phyloP scores from a whole-genome alignment of 1,139 yeast species.

The Diutina catenulata region DNA sequence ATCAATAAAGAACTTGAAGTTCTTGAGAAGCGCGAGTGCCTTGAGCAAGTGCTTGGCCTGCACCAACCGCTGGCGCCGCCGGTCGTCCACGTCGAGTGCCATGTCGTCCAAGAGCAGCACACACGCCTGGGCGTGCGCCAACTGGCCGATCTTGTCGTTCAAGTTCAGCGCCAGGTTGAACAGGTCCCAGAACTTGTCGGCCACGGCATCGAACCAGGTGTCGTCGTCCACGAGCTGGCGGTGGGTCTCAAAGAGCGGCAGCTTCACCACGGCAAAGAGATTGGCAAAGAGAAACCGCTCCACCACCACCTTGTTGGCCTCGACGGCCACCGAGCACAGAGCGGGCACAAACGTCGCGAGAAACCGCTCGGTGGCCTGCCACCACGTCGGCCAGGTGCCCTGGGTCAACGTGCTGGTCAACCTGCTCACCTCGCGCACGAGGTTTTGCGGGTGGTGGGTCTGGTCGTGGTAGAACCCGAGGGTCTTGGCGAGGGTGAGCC shows the following conservation, averaged over 20 bases:
- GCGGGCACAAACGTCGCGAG: background rate
- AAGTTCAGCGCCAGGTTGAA: conserved; percentile 40
- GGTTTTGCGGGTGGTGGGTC: background rate
- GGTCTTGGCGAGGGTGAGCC: background rate
- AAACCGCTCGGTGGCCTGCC: conserved; percentile 2
- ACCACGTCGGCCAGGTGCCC: background rate
- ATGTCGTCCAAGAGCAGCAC: conserved; percentile 21
- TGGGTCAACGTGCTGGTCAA: background rate
- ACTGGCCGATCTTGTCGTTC: conserved; percentile 34
- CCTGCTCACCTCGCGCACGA: background rate
- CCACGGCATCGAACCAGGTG: conserved; percentile 12
- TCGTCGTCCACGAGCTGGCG: conserved; percentile 9
- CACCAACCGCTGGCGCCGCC: conserved; percentile 12
- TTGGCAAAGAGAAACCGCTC: conserved; percentile 28
- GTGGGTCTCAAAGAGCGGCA: conserved; percentile 12
- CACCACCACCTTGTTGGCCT: conserved; percentile 17
- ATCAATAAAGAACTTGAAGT: conserved; percentile 25
- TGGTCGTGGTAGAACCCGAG: conserved; percentile 3
- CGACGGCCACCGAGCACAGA: background rate
- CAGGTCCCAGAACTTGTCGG: conserved; percentile 41
- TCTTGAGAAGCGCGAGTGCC: conserved; percentile 19
- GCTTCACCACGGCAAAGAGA: conserved; percentile 19
- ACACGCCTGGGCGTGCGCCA: conserved; percentile 30
- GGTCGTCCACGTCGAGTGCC: conserved; percentile 9
- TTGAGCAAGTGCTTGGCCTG: conserved; percentile 19